phyloP scores from a whole-genome alignment of 495 filamentous ascomycete genomes.

The Penicillium roqueforti region DNA sequence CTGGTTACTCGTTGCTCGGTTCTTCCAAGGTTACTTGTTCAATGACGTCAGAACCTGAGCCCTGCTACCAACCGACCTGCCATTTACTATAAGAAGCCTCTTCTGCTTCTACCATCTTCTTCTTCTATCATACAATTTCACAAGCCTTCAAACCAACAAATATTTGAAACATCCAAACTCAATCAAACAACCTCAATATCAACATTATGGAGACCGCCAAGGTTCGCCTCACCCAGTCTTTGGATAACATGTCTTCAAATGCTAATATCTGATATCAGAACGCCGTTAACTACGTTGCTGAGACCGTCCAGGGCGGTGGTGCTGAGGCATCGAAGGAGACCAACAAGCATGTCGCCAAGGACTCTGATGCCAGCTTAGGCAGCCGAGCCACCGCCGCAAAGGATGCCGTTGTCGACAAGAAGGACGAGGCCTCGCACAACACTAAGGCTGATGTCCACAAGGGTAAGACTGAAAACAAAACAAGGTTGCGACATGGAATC shows the following conservation, averaged over 20 bases:
- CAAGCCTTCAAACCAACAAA: not conserved
- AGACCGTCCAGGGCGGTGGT: slow-evolving; percentile 20
- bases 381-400: slow-evolving; percentile 20
- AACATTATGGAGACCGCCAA: slow-evolving; percentile 21
- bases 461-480: slow-evolving; percentile 2
- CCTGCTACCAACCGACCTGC: not conserved
- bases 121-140: not conserved
- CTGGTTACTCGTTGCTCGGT: not conserved
- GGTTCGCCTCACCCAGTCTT: slow-evolving; percentile 1
- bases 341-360: slow-evolving; percentile 24
- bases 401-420: slow-evolving; percentile 22
- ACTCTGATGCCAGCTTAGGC: slow-evolving; percentile 13
- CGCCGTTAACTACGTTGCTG: slow-evolving; percentile 21
- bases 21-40: not conserved
- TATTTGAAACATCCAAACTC: not conserved
- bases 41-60: not conserved
- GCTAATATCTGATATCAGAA: slow-evolving; percentile 10
- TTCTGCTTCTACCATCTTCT: not conserved
- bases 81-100: not conserved
- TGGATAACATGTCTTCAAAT: not conserved
- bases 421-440: slow-evolving; percentile 18
- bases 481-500: not conserved
- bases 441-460: slow-evolving; percentile 25
- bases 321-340: slow-evolving; percentile 19
- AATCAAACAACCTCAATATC: not conserved